Conservation (phyloP, 176 grass and related monocot species). For the Cenchrus fungigraminus region DNA sequence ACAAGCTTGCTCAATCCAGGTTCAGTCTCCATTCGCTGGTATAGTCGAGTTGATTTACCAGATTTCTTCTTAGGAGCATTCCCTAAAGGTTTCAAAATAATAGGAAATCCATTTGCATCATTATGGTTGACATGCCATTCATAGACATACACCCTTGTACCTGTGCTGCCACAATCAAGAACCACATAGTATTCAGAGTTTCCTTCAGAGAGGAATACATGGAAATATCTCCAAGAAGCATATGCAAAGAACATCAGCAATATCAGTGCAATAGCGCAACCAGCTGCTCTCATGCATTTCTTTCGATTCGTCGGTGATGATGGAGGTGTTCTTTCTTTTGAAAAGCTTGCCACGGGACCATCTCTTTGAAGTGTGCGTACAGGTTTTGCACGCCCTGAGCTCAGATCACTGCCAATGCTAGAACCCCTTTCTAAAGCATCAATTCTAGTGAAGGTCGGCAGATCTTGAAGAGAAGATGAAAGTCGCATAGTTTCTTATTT, state of each 20-base stretch:
- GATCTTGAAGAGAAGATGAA: slow-evolving; percentile 88
- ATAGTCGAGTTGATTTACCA: slow-evolving; percentile 70
- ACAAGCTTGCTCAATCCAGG: slow-evolving; percentile 96
- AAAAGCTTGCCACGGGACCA: slow-evolving; percentile 70
- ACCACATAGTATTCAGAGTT: slow-evolving; percentile 91
- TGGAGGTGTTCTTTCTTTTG: slow-evolving; percentile 86
- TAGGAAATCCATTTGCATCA: slow-evolving; percentile 69
- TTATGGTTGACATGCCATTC: slow-evolving; percentile 80
- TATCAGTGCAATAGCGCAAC: slow-evolving; percentile 50
- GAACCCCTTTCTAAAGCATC: slow-evolving; percentile 62
- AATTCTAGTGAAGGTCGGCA: slow-evolving; percentile 70
- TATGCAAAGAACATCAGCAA: slow-evolving; percentile 64
- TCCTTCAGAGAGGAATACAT: slow-evolving; percentile 71
- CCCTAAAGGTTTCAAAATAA: slow-evolving; percentile 77
- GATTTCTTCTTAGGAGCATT: slow-evolving; percentile 73
- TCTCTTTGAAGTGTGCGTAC: slow-evolving; percentile 73
- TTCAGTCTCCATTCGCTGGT: slow-evolving; percentile 97
- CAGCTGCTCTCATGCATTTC: slow-evolving; percentile 64
- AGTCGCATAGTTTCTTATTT: slow-evolving; percentile 64
- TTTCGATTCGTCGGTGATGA: slow-evolving; percentile 80
- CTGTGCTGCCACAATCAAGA: slow-evolving; percentile 97
- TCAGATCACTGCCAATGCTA: slow-evolving; percentile 60
- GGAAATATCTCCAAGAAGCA: slow-evolving; percentile 69
- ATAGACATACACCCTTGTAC: slow-evolving; percentile 92
- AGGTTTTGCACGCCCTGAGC: slow-evolving; percentile 60